Evolutionary conservation across 2,329 filamentous ascomycete genomes (phyloP), one percentile per base, ranked within the genome.

Genomic region (Fusarium sp.): DNA sequence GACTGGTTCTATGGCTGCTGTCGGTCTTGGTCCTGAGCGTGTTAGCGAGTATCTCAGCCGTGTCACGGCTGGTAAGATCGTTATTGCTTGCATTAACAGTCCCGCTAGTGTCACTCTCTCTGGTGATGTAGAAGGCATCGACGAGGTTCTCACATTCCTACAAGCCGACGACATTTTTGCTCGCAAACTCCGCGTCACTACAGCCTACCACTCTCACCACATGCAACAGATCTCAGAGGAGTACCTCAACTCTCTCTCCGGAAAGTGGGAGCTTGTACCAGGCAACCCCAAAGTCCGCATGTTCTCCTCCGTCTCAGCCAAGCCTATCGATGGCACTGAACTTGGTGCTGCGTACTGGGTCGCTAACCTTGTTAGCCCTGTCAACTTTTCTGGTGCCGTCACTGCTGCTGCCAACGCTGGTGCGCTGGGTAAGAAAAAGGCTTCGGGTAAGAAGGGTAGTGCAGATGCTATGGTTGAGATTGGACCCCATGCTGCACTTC

Each of bases 141-240:
- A 52, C 15, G 33, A 52, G 15, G 33, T 52, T 4, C 49, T 50
- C 48, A 52, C 17, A 3, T 40, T 52, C 33, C 13, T 52, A 1
- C 49, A 52, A 10, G 49, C 49, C 7, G 49, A 52, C 10, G 49
- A 52, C 2, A 40, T 52, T 23, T 52, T 52, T 23, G 49, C 49
- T 6, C 32, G 49, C 3, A 52, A 52, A 14, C 49, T 52, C 18
- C 49, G 48, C 17, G 48, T 50, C 48, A 50, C 48, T 11, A 50
- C 48, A 2, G 48, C 48, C 0, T 50, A 50, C 6, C 48, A 50
- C 48, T 50, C 48, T 26, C 48, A 50, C 4, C 48, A 50, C 9
- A 50, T 50, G 20, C 48, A 50, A n/a, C 48, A 50, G 20, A 50
- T 50, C 17, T 50, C 48, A n/a, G 48, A 50, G 3, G 48, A 50